Conservation (phyloP, 83 land plant species). For the Picea abies region DNA sequence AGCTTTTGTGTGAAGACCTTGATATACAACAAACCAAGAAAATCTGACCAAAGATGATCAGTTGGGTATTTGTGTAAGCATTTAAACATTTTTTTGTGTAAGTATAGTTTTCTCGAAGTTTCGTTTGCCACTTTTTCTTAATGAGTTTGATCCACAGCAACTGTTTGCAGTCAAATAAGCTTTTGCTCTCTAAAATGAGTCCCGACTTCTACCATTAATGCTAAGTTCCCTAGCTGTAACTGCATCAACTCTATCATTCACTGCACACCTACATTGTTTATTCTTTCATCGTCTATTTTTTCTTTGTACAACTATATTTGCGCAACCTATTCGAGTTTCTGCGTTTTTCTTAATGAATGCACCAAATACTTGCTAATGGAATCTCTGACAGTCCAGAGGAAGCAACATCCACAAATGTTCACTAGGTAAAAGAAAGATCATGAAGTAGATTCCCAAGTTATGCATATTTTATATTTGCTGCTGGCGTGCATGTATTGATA, state of each 20-base stretch:
- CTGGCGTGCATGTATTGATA: not conserved
- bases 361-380: slow-evolving; percentile 66
- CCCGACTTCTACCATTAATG: slow-evolving; percentile 11
- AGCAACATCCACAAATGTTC: slow-evolving; percentile 49
- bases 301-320: not conserved
- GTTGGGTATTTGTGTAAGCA: too few relatives aligned
- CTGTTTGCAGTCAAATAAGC: not conserved
- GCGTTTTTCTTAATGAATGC: slow-evolving; percentile 32
- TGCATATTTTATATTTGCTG: not conserved
- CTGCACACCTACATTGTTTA: not conserved
- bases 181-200: not conserved
- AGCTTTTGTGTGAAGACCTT: too few relatives aligned
- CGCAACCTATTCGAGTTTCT: not conserved
- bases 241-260: not conserved
- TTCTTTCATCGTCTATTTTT: not conserved
- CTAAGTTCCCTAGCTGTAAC: not conserved
- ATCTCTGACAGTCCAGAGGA: slow-evolving; percentile 72
- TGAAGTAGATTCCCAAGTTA: not conserved
- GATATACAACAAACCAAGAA: too few relatives aligned
- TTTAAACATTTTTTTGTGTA: too few relatives aligned
- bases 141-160: not conserved
- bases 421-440: slow-evolving; percentile 44
- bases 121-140: not conserved
- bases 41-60: too few relatives aligned
- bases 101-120: too few relatives aligned